phyloP scores from a whole-genome alignment of 2,329 filamentous ascomycete species.

The Ophiostoma perfectum region DNA sequence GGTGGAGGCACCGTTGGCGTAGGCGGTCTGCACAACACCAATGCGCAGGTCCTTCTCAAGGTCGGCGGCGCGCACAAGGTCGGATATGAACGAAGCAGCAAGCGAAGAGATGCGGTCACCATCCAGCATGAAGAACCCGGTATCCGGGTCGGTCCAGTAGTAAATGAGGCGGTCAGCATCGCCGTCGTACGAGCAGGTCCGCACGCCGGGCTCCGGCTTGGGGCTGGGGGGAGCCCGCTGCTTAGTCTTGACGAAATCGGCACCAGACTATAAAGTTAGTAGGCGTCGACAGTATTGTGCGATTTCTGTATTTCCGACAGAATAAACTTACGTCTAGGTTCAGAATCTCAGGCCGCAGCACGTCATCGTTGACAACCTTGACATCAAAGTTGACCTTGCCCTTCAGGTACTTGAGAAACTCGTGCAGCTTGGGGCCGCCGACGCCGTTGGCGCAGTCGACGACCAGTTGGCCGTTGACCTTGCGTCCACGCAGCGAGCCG shows the following conservation, averaged over 20 bases:
- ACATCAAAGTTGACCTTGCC: conserved; percentile 65
- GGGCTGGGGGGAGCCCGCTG: conserved; percentile 82
- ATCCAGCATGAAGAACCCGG: conserved; percentile 85
- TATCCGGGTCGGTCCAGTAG: conserved; percentile 81
- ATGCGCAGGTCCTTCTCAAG: conserved; percentile 78
- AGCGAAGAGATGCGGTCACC: conserved; percentile 95
- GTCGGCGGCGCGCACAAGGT: conserved; percentile 74
- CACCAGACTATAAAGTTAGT: conserved; percentile 64
- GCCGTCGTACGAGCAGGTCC: conserved; percentile 87
- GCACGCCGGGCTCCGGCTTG: conserved; percentile 67
- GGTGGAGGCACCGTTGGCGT: conserved; percentile 93
- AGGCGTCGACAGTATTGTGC: conserved; percentile 40
- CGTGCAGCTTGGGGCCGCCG: conserved; percentile 81
- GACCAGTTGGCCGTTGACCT: conserved; percentile 65
- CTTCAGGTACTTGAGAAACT: conserved; percentile 75
- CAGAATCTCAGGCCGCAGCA: conserved; percentile 79
- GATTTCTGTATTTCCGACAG: neutral
- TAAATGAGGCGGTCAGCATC: conserved; percentile 95
- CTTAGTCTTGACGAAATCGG: conserved; percentile 95
- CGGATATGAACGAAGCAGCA: conserved; percentile 88
- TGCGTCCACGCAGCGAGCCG: conserved; percentile 71
- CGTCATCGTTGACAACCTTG: conserved; percentile 87
- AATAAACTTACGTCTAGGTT: conserved; percentile 58
- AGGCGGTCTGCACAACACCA: conserved; percentile 93
- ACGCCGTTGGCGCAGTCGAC: conserved; percentile 98